Evolutionary conservation across 495 filamentous ascomycete species (phyloP).

Genomic region (Neurospora intermedia): DNA sequence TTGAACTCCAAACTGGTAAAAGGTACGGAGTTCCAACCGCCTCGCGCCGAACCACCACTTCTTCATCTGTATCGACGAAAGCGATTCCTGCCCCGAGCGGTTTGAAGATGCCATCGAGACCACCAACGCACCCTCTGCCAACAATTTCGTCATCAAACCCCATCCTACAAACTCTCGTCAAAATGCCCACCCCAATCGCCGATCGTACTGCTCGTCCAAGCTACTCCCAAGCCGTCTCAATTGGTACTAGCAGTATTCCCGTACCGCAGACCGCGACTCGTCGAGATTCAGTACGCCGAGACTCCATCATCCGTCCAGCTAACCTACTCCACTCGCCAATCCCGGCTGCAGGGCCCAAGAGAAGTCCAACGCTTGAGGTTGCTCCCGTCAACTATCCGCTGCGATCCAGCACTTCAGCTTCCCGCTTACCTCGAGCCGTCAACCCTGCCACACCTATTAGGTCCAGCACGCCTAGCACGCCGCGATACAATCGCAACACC

Average conservation of each 20-base stretch:
- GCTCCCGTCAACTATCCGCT: slow-evolving; percentile 13
- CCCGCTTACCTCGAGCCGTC: slow-evolving; percentile 18
- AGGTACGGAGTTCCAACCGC: not conserved
- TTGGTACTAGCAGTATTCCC: not conserved
- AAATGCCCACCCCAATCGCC: slow-evolving; percentile 2
- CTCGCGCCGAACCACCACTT: not conserved
- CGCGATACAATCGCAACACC: slow-evolving; percentile 15
- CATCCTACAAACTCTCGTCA: not conserved
- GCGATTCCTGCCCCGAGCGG: slow-evolving; percentile 2
- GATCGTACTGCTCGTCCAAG: slow-evolving; percentile 5
- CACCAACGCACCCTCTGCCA: slow-evolving; percentile 6
- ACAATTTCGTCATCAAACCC: not conserved
- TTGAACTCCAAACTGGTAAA: slow-evolving; percentile 8
- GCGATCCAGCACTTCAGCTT: slow-evolving; percentile 20
- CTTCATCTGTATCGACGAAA: not conserved
- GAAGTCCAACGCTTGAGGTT: slow-evolving; percentile 9
- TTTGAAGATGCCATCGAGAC: slow-evolving; percentile 11
- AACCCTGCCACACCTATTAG: slow-evolving; percentile 22
- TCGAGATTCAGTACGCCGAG: not conserved
- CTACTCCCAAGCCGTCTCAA: slow-evolving; percentile 13
- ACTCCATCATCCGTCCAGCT: slow-evolving; percentile 5
- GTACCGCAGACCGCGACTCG: not conserved
- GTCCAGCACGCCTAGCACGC: slow-evolving; percentile 13
- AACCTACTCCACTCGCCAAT: not conserved
- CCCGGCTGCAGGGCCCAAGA: not conserved